A percentile compares a stretch with the other conserved stretches of the same genome.
Conservation (phyloP, 1,139 yeast genomes). For the Eremothecium coryli region DNA sequence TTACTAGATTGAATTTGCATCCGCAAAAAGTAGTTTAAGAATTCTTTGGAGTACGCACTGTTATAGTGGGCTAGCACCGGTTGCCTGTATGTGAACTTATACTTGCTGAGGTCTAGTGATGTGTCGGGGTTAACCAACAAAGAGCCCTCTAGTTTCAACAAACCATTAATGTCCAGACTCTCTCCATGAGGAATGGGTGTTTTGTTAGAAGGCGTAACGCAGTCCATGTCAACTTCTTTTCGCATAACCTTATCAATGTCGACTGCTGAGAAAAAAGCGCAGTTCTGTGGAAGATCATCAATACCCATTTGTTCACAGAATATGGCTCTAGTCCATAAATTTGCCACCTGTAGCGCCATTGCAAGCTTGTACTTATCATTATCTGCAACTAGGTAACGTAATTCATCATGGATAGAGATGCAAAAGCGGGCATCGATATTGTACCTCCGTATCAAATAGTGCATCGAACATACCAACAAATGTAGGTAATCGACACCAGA, state of each 20-base stretch:
- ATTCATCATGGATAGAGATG: constrained; percentile 92
- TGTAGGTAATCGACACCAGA: constrained; percentile 97
- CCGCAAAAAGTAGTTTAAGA: constrained; percentile 21
- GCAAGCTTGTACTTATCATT: constrained; percentile 70
- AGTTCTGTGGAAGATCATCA: constrained; percentile 80
- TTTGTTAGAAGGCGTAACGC: constrained; percentile 84
- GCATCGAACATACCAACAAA: constrained; percentile 77
- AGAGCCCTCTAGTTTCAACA: constrained; percentile 36
- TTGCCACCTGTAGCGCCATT: constrained; percentile 75
- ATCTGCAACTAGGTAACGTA: constrained; percentile 68
- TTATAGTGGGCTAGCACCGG: constrained; percentile 26
- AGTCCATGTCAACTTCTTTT: constrained; percentile 80
- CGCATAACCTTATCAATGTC: constrained; percentile 83
- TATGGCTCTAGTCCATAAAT: constrained; percentile 94
- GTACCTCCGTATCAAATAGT: constrained; percentile 59
- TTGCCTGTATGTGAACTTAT: constrained; percentile 18
- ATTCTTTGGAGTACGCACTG: constrained; percentile 20
- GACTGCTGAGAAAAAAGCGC: constrained; percentile 92
- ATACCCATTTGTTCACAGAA: constrained; percentile 91
- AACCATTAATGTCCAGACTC: constrained; percentile 48
- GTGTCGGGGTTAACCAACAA: constrained; percentile 15
- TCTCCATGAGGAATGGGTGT: constrained; percentile 70
- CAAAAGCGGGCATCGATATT: constrained; percentile 68
- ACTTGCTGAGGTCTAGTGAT: constrained; percentile 15
- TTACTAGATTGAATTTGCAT: constrained; percentile 25